Evolutionary conservation across 2,329 filamentous ascomycete species (phyloP).

Genomic region (Juglanconis sp.): DNA sequence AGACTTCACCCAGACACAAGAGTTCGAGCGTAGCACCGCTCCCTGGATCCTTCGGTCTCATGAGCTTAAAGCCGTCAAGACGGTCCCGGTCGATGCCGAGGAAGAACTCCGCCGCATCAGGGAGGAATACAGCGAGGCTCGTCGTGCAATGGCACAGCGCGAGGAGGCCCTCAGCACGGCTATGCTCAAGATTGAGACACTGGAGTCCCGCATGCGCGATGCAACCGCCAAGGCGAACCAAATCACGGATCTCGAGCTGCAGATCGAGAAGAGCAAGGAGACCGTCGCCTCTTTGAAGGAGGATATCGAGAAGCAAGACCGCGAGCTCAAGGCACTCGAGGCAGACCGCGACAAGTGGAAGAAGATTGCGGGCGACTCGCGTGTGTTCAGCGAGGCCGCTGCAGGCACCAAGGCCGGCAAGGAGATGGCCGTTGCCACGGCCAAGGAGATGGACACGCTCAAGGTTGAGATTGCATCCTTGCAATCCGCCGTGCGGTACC

Average conservation of each 20-base stretch:
- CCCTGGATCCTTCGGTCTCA: slow-evolving; percentile 84
- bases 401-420: slow-evolving; percentile 51
- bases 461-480: slow-evolving; percentile 64
- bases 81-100: slow-evolving; percentile 75
- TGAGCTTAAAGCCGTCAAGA: slow-evolving; percentile 79
- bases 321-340: slow-evolving; percentile 63
- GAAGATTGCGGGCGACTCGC: slow-evolving; percentile 63
- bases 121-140: slow-evolving; percentile 75
- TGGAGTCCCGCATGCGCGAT: slow-evolving; percentile 83
- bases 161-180: slow-evolving; percentile 84
- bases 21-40: slow-evolving; percentile 72
- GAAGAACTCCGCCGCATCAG: slow-evolving; percentile 78
- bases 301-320: slow-evolving; percentile 64
- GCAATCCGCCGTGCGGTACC: slow-evolving; percentile 63
- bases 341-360: slow-evolving; percentile 68
- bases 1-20: slow-evolving; percentile 69
- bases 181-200: slow-evolving; percentile 87
- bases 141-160: slow-evolving; percentile 66
- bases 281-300: slow-evolving; percentile 54
- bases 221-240: slow-evolving; percentile 72
- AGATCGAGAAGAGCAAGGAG: slow-evolving; percentile 52
- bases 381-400: slow-evolving; percentile 50
- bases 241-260: slow-evolving; percentile 62
- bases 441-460: slow-evolving; percentile 69
- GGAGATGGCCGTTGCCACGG: slow-evolving; percentile 66